phyloP scores from a whole-genome alignment of 192 early-diverging fungal species.

The Backusella sp. region DNA sequence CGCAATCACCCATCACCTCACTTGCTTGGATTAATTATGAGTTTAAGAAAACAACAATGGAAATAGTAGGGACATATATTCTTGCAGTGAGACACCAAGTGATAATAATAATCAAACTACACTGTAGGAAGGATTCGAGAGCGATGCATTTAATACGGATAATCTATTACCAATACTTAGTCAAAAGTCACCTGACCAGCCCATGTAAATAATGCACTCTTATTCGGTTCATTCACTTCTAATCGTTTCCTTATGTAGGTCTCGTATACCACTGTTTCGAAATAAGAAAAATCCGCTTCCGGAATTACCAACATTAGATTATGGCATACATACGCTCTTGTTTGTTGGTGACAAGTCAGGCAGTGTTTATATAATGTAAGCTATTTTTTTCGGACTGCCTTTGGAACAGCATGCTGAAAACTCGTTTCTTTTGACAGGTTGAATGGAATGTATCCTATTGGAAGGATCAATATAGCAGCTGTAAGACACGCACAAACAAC shows the following conservation, averaged over 20 bases:
- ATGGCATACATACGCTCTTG: neutral
- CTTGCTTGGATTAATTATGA: constrained; percentile 13
- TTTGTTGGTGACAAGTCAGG: neutral
- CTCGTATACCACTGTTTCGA: neutral
- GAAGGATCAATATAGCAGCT: neutral
- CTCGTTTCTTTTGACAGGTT: neutral
- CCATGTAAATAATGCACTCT: neutral
- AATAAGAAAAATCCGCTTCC: constrained; percentile 4
- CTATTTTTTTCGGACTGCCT: neutral
- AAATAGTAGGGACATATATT: neutral
- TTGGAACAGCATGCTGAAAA: neutral
- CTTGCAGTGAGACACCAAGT: too few relatives aligned
- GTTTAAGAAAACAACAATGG: neutral
- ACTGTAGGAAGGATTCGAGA: constrained; percentile 14
- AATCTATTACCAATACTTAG: neutral
- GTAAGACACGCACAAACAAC: neutral
- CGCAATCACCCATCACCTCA: neutral
- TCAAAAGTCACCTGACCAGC: neutral
- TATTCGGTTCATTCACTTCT: neutral
- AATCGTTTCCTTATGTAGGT: neutral
- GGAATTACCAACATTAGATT: neutral
- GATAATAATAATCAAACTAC: neutral
- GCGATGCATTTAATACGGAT: constrained; percentile 7
- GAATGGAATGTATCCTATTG: constrained; percentile 14
- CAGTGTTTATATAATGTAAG: neutral